Evolutionary conservation across 371 early-diverging fungal species (phyloP), one percentile per base, ranked within the genome.

Genomic region (Actinomucor elegans): DNA sequence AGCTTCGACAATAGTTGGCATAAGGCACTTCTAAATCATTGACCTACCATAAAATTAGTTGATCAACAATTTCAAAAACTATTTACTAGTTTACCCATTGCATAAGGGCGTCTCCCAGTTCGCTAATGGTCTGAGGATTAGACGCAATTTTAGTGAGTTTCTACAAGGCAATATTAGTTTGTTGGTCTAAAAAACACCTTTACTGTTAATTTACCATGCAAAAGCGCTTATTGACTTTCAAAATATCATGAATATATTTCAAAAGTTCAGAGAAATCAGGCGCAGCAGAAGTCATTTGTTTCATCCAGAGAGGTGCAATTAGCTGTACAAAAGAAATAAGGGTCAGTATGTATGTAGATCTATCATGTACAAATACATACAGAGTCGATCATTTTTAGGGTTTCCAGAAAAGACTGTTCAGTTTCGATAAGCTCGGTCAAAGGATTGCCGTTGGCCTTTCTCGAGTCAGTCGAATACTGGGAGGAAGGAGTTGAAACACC

Each of bases 11-110:
- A 66, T 67, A 81, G 24, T 72, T 72, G 5, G 75, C 64, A 52
- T 81, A 81, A n/a, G 81, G 73, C 3, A 54, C 61, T 57, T 78
- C 79, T 62, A 81, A 66, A 52, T 78, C 79, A 52, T 78, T 54
- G 5, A 77, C 57, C 76, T 79, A 17, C 10, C 17, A 54, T 27
- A 20, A 26, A 37, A 32, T 28, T n/a, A 27, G 15, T 27, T n/a
- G 31, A 18, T 3, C 9, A 26, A 43, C 2, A 28, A 15, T 5
- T 5, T 12, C 15, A 2, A 15, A 7, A n/a, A n/a, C n/a, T 32
- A 3, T 12, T 23, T 40, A 29, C 10, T n/a, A 9, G 24, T 18
- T 64, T 75, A 75, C 79, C 81, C 81, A 81, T 44, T 65, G 63
- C 73, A 78, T 69, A 14, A 81, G 52, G 9, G 55, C 52, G 33